Evolutionary conservation across 192 early-diverging fungal genomes (phyloP), one percentile per base, ranked within the genome.

Genomic region (Spinellus fusiger): DNA sequence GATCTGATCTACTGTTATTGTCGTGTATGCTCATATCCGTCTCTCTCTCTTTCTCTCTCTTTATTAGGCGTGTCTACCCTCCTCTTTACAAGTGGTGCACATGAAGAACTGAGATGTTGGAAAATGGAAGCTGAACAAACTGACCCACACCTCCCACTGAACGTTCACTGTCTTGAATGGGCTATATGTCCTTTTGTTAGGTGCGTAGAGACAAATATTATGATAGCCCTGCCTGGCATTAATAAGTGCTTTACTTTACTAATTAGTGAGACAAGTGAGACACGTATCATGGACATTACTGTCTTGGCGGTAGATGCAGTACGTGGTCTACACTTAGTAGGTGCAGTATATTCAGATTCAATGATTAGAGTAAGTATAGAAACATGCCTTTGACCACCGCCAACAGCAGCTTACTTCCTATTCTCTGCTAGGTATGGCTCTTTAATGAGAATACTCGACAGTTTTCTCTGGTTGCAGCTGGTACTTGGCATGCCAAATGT

Each of bases 211-310:
- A 59, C 40, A 27, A 7, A 1, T 15, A 37, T 37, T 37, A 37
- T 37, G 7, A 37, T 37, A 9, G 13, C 13, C 35, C 5, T 37
- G 5, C 5, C 13, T 37, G 13, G 13, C 13, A 37, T 37, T 37
- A 37, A 37, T 37, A 37, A 9, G 13, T 37, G 5, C 35, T 37
- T 37, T 5, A 37, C 13, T 37, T 37, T 18, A 0, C 22, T 48
- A 40, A 40, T 9, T 35, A 65, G 81, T 64, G 73, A 78, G n/a
- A 73, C 72, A 9, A 65, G 73, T 32, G 87, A 89, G 53, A 84
- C 83, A 5, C 70, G 92, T 3, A 86, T 94, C 53, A 94, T 94
- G 92, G 89, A 85, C 54, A 71, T 85, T 1, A 70, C 78, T 3
- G 75, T 85, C 0, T 72, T 79, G 50, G 38, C 52, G 3, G 38